Percentiles rank a stretch among this genome's conserved stretches.
Evolutionary conservation across 495 filamentous ascomycete genomes (phyloP).

Genomic region (Talaromyces stipitatus): DNA sequence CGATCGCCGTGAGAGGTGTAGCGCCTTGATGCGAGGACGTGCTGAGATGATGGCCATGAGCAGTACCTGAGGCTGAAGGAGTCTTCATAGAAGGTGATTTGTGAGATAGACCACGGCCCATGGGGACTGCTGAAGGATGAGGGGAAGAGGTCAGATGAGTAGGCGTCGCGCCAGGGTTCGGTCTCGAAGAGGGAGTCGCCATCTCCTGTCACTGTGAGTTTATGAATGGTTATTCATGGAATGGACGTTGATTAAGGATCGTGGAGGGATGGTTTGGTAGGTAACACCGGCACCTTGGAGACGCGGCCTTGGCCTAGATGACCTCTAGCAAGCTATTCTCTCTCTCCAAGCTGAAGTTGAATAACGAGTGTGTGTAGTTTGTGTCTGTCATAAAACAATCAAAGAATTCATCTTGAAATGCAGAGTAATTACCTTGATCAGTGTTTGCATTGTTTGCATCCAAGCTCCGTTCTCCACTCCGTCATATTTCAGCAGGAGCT

Average conservation of each 20-base stretch:
- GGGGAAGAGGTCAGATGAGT: slow-evolving; percentile 41
- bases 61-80: slow-evolving; percentile 25
- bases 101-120: slow-evolving; percentile 32
- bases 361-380: not conserved
- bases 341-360: not conserved
- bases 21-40: slow-evolving; percentile 33
- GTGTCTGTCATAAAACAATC: not conserved
- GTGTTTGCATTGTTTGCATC: slow-evolving; percentile 5
- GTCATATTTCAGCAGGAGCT: not conserved
- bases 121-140: slow-evolving; percentile 29
- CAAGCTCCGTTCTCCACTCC: not conserved
- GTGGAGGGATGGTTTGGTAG: not conserved
- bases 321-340: not conserved
- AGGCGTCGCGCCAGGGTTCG: slow-evolving; percentile 33
- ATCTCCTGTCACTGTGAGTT: slow-evolving; percentile 13
- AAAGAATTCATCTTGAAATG: not conserved
- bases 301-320: not conserved
- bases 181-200: slow-evolving; percentile 41
- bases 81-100: slow-evolving; percentile 39
- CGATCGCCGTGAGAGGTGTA: slow-evolving; percentile 29
- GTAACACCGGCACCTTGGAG: no score
- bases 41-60: slow-evolving; percentile 19
- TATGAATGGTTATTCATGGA: no score
- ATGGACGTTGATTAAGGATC: not conserved
- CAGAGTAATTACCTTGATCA: not conserved